Percentiles rank a stretch among this genome's conserved stretches.
Evolutionary conservation across 768 basidiomycete genomes (phyloP).

Genomic region (Porpolomopsis calyptriformis): DNA sequence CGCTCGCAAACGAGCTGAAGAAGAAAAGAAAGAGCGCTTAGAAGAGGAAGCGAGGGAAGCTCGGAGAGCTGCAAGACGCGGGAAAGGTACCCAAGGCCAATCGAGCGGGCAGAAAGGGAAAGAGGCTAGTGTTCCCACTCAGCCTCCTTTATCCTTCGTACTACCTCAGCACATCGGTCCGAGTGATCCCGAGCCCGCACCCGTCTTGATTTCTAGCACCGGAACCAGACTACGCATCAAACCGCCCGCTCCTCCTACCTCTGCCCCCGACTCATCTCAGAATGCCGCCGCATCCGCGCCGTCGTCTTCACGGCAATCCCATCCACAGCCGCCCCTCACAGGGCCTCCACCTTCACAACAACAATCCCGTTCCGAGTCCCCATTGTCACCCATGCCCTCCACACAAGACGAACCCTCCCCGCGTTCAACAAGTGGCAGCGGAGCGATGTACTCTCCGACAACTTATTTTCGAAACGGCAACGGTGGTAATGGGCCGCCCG

Average conservation of each 20-base stretch:
- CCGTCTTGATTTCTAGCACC: conserved; percentile 35
- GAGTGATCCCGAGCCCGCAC: conserved; percentile 18
- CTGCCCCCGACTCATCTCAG: conserved; percentile 10
- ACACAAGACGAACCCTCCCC: conserved; percentile 2
- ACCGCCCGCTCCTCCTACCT: conserved; percentile 26
- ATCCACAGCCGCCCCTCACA: conserved; percentile 4
- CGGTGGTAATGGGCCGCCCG: neutral
- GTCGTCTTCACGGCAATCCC: conserved; percentile 9
- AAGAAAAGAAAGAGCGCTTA: conserved; percentile 28
- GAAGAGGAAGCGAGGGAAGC: conserved; percentile 40
- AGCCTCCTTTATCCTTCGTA: too few relatives aligned
- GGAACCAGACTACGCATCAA: conserved; percentile 42
- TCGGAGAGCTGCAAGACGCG: conserved; percentile 21
- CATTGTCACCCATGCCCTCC: conserved; percentile 2
- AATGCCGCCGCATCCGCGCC: conserved; percentile 8
- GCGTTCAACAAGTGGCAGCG: neutral
- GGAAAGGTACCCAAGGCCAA: conserved; percentile 8
- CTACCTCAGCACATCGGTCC: too few relatives aligned
- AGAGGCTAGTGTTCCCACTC: conserved; percentile 13
- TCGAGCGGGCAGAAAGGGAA: conserved; percentile 29
- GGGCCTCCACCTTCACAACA: neutral
- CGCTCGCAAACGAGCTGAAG: conserved; percentile 34
- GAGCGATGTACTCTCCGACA: neutral
- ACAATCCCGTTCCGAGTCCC: conserved; percentile 8
- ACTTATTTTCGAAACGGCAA: conserved; percentile 2